Base-by-base conservation (phyloP, 73 alveolate species). In the Stentor roeselii region DNA sequence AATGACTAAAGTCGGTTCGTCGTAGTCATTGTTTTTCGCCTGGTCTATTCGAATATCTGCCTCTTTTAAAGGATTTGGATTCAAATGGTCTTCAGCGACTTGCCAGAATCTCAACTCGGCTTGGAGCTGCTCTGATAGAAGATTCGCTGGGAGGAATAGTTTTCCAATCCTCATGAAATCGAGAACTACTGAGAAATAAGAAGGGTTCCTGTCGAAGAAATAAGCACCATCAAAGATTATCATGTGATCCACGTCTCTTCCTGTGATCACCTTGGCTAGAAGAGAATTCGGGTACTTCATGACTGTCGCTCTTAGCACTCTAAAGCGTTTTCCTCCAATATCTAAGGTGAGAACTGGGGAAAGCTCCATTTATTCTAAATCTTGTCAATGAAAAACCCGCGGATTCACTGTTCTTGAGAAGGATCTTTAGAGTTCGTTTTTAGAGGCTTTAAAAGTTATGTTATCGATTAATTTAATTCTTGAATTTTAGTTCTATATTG, bases 201-300 rank as follows among this genome's bases (percentile, higher is more conserved):
- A n/a, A 67, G 80, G 80, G 2, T 67, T 67, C 2, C 80, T 67
- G 37, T 67, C 80, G 34, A 67, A 67, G 34, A 67, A 67, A 67
- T 67, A 67, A 30, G 80, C 41, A 30, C 42, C 42, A 11, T 67
- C 80, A 67, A 34, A 15, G n/a, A 67, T 67, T 36, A 67, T 0
- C 80, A 67, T 67, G 41, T 67, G n/a, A 1, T 67, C 27, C 14
- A 34, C 2, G 34, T 67, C 80, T 34, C 37, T 67, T 21, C 80
- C 80, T 67, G 80, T 67, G 41, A 67, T 67, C 80, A 67, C 80
- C 34, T 21, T 14, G n/a, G 80, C 1, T 30, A 67, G n/a, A 0
- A 32, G n/a, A 32, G 41, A 21, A 2, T 21, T 34, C 0, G 80
- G 80, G 41, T 21, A 34, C 37, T 67, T 67, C 80, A 67, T 67